phyloP scores from a whole-genome alignment of 768 basidiomycete genomes.

The Suillus hirtellus region DNA sequence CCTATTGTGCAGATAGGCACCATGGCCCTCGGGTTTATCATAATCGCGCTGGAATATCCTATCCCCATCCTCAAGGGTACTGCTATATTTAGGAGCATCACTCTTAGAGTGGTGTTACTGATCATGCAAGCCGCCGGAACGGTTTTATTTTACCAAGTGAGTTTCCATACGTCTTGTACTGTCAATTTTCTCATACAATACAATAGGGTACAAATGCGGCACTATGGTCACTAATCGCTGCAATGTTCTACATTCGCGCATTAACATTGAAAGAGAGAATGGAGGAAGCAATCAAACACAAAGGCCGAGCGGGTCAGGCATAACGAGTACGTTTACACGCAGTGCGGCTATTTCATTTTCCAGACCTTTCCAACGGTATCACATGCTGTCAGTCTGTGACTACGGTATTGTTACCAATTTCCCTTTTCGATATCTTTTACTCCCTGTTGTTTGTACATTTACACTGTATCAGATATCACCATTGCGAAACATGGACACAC shows the following conservation, averaged over 20 bases:
- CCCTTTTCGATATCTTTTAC: background rate
- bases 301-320: constrained; percentile 56
- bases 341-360: background rate
- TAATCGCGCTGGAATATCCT: constrained; percentile 74
- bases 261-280: constrained; percentile 68
- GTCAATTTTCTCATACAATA: background rate
- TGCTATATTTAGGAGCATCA: constrained; percentile 64
- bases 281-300: constrained; percentile 62
- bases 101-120: constrained; percentile 61
- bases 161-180: constrained; percentile 16
- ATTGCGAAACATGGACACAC: background rate
- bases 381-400: background rate
- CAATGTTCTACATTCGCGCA: constrained; percentile 66
- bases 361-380: no score
- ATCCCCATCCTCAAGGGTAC: constrained; percentile 55
- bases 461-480: background rate
- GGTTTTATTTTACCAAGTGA: constrained; percentile 76
- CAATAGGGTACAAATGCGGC: constrained; percentile 79
- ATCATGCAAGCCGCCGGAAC: constrained; percentile 62
- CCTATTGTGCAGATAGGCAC: constrained; percentile 74
- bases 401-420: background rate
- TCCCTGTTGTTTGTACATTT: background rate
- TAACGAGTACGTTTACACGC: constrained; percentile 32
- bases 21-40: constrained; percentile 57
- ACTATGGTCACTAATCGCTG: constrained; percentile 76